Base-by-base conservation (phyloP, 106 monocot genomes). In the Platanthera guangdongensis region DNA sequence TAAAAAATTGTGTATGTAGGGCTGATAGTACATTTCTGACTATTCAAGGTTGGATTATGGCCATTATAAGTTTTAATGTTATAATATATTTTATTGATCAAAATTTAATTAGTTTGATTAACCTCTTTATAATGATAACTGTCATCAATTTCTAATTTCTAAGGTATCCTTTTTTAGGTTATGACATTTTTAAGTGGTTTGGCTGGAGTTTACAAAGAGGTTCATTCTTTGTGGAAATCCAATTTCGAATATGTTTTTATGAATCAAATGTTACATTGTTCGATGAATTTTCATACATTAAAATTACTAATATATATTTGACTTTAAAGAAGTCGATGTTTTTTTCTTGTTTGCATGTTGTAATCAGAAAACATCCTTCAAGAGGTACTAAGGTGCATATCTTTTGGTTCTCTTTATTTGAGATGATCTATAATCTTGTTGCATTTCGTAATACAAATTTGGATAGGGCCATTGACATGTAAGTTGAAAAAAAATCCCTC, bases 131-230 rank as follows among this genome's bases (percentile, higher is more conserved):
- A 39, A 39, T 39, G 39, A 39, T 39, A 39, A 39, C 39, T 1
- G 39, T 39, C 39, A 39, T 39, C 39, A 39, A 39, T 39, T 39
- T 39, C 39, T 39, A 39, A 39, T 3, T 39, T 39, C 39, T 39
- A 39, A 39, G 39, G 39, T 39, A 39, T 39, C 39, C 39, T 47
- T 80, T 80, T 74, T n/a, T 83, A 95, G 95, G 79, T 95, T 51
- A 95, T 95, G 95, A 92, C 95, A 78, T 88, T 95, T 57, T 78
- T 95, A 74, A 95, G 95, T 87, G 95, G 95, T 55, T 89, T 95
- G 82, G 95, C 95, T 54, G 95, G 95, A 51, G 95, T 95, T 72
- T 95, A 95, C 75, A 95, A 92, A 72, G 95, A 95, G 88, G 95
- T 95, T 78, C 25, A 53, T 51, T 68, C 71, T 32, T 47, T 80